These are phyloP conservation scores for Aspergillus clavatus DNA, from an alignment of 2,329 filamentous ascomycete genomes.

Conservation along the genomic window DNA sequence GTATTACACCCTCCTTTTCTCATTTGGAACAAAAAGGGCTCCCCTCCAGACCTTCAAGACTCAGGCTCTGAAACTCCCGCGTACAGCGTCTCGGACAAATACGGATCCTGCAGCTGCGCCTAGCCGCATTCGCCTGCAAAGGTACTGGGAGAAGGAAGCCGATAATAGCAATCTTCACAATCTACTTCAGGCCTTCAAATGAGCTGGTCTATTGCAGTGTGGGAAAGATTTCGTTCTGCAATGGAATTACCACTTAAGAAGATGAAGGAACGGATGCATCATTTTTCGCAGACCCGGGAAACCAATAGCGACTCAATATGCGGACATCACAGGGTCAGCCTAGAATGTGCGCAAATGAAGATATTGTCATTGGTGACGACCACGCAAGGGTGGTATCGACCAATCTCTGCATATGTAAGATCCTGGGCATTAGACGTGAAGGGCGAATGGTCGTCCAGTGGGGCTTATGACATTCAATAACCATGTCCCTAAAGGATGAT, in stretches of 20 bases:
- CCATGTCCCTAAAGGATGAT: neutral
- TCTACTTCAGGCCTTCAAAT: neutral
- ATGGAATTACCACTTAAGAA: neutral
- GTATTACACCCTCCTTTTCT: conserved; percentile 13
- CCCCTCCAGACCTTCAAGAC: neutral
- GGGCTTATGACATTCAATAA: neutral
- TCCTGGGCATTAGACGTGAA: too few species aligned
- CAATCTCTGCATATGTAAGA: conserved; percentile 11
- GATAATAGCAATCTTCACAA: conserved; percentile 8
- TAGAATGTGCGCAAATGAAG: neutral
- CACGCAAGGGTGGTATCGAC: conserved; percentile 18
- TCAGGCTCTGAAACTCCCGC: conserved; percentile 9
- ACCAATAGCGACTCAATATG: neutral
- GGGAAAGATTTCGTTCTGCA: neutral
- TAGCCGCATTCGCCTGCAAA: conserved; percentile 18
- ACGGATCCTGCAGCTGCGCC: conserved; percentile 19
- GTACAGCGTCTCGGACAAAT: conserved; percentile 12
- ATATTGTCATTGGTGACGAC: conserved; percentile 5
- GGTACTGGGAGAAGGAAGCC: conserved; percentile 13
- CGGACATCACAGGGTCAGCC: neutral
- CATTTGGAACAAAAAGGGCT: conserved; percentile 1
- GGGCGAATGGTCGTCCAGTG: neutral
- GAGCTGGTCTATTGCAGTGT: neutral
- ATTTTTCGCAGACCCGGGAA: neutral
- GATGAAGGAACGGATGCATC: neutral